These are phyloP conservation scores for Clavaria fumosa DNA, from an alignment of 768 basidiomycete genomes.

Conservation along the genomic window DNA sequence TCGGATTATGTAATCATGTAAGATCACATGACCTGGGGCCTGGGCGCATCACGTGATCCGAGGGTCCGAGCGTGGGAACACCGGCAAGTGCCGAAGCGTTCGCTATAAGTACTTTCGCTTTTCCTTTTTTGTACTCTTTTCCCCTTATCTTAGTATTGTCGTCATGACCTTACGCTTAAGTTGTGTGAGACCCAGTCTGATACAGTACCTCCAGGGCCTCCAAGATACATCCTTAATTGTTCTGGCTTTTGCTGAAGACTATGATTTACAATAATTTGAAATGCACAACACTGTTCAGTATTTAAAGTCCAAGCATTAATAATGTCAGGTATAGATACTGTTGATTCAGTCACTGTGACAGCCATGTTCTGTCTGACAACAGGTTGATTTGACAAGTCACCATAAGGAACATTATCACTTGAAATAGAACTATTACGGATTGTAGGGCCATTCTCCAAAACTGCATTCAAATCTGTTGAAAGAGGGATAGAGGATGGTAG, in stretches of 20 bases:
- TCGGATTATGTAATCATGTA: no score
- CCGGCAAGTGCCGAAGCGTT: no score
- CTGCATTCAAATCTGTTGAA: not conserved
- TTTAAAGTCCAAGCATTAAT: slow-evolving; percentile 19
- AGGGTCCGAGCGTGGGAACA: no score
- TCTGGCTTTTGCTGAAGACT: slow-evolving; percentile 5
- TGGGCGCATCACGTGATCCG: no score
- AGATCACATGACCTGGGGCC: no score
- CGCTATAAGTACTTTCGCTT: no score
- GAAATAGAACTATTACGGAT: slow-evolving; percentile 6
- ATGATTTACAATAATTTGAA: slow-evolving; percentile 19
- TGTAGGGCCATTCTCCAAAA: not conserved
- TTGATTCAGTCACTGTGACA: not conserved
- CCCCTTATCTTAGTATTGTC: no score
- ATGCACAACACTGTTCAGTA: slow-evolving; percentile 20
- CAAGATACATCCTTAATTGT: slow-evolving; percentile 21
- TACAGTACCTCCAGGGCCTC: slow-evolving; percentile 28
- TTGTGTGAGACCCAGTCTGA: no score
- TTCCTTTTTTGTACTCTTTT: no score
- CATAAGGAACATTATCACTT: not conserved
- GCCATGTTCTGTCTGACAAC: not conserved
- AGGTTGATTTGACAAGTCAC: not conserved
- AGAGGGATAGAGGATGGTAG: not conserved
- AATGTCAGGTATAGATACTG: slow-evolving; percentile 10
- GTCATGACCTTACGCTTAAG: no score